Conservation (phyloP, 768 basidiomycete genomes). For the Calocera cornea region DNA sequence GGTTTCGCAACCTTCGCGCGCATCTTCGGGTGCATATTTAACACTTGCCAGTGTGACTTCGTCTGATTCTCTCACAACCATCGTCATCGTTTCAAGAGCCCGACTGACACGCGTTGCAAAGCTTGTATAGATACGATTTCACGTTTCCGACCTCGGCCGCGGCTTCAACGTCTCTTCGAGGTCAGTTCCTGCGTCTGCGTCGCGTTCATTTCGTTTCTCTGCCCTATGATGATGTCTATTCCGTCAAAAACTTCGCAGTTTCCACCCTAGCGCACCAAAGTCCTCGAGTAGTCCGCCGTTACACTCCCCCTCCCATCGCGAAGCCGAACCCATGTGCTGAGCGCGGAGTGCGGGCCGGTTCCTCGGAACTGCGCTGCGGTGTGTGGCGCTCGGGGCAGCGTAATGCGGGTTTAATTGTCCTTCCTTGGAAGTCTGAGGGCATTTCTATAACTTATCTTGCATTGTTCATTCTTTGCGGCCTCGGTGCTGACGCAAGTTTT, state of each 20-base stretch:
- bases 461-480: background rate
- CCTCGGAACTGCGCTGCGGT: slow-evolving; percentile 46
- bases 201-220: slow-evolving; percentile 14
- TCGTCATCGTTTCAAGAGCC: background rate
- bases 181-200: background rate
- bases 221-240: slow-evolving; percentile 39
- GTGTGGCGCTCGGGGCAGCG: slow-evolving; percentile 55
- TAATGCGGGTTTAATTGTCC: slow-evolving; percentile 59
- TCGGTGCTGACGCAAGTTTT: too few relatives aligned
- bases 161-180: background rate
- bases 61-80: slow-evolving; percentile 38
- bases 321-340: slow-evolving; percentile 50
- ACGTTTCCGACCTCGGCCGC: too few relatives aligned
- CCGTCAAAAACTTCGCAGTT: slow-evolving; percentile 77
- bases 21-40: slow-evolving; percentile 40
- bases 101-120: background rate
- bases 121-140: background rate
- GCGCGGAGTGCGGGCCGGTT: slow-evolving; percentile 51
- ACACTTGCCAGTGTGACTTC: slow-evolving; percentile 84
- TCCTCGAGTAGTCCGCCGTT: slow-evolving; percentile 60
- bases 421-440: slow-evolving; percentile 79
- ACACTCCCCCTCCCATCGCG: slow-evolving; percentile 49
- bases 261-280: slow-evolving; percentile 67
- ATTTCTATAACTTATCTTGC: background rate
- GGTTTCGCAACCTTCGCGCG: slow-evolving; percentile 60